Conservation (phyloP, 305 asterid genomes). For the Rubia tinctorum region DNA sequence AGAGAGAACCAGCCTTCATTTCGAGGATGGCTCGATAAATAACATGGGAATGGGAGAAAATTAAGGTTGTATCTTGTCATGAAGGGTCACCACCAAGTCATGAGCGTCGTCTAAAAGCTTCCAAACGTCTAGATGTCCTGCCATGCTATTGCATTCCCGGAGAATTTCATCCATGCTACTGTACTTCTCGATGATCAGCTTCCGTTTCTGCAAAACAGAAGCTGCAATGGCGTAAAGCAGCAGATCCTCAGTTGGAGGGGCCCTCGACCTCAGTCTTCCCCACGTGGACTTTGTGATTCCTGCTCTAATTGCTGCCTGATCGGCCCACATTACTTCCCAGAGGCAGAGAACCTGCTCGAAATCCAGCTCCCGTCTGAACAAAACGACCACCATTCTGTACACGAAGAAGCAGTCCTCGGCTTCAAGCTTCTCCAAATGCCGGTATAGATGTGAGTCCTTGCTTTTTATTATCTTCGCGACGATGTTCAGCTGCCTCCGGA, state of each 20-base stretch:
- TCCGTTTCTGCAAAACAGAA: constrained; percentile 26
- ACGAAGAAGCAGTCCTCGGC: constrained; percentile 81
- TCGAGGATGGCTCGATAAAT: constrained; percentile 1
- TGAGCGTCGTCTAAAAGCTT: constrained; percentile 73
- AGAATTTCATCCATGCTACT: constrained; percentile 35
- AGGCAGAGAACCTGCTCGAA: constrained; percentile 73
- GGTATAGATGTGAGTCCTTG: constrained; percentile 63
- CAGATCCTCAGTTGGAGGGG: constrained; percentile 67
- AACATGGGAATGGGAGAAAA: not conserved
- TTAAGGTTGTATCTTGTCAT: constrained; percentile 48
- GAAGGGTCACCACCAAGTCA: constrained; percentile 70
- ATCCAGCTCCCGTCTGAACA: constrained; percentile 63
- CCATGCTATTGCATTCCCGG: constrained; percentile 71
- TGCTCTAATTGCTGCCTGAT: constrained; percentile 71
- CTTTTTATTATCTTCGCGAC: constrained; percentile 62
- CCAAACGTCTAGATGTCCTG: constrained; percentile 75
- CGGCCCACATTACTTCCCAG: constrained; percentile 92
- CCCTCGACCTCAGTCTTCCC: constrained; percentile 54
- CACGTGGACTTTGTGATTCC: constrained; percentile 53
- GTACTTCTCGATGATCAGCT: constrained; percentile 31
- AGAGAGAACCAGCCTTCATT: constrained; percentile 1
- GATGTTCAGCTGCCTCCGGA: constrained; percentile 52
- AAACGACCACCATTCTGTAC: constrained; percentile 73
- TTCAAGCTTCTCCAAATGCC: constrained; percentile 65
- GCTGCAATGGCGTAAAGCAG: constrained; percentile 31